These are phyloP conservation scores for Fraxinus platypoda DNA, from an alignment of 305 asterid species.

Conservation along the genomic window DNA sequence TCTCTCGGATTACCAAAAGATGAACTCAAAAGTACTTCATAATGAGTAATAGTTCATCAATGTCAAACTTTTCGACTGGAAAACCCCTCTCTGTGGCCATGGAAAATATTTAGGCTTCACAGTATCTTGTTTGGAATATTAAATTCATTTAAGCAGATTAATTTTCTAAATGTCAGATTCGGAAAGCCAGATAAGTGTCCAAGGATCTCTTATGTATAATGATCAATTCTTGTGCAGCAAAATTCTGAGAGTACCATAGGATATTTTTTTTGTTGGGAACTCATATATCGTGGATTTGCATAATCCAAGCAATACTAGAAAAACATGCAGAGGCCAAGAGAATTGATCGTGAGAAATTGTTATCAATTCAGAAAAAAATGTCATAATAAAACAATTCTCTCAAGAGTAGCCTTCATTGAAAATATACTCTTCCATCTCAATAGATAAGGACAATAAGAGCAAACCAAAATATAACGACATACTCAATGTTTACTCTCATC, in stretches of 20 bases:
- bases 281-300: neutral
- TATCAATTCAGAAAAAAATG: neutral
- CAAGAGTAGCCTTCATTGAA: neutral
- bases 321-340: neutral
- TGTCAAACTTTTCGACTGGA: neutral
- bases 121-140: neutral
- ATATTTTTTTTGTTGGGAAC: neutral
- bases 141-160: neutral
- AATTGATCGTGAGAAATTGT: neutral
- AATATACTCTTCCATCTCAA: neutral
- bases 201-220: neutral
- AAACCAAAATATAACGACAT: neutral
- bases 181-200: neutral
- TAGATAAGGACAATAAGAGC: neutral
- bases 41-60: neutral
- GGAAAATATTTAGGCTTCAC: neutral
- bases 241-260: neutral
- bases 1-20: neutral
- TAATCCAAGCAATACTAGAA: neutral
- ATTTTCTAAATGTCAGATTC: neutral
- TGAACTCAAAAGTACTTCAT: neutral
- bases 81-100: neutral
- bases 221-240: neutral
- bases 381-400: neutral
- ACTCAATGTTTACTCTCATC: neutral